Percentiles rank a stretch among this genome's conserved stretches.
These are phyloP conservation scores for Mortierella antarctica DNA, from an alignment of 192 early-diverging fungal species.

Conservation along the genomic window DNA sequence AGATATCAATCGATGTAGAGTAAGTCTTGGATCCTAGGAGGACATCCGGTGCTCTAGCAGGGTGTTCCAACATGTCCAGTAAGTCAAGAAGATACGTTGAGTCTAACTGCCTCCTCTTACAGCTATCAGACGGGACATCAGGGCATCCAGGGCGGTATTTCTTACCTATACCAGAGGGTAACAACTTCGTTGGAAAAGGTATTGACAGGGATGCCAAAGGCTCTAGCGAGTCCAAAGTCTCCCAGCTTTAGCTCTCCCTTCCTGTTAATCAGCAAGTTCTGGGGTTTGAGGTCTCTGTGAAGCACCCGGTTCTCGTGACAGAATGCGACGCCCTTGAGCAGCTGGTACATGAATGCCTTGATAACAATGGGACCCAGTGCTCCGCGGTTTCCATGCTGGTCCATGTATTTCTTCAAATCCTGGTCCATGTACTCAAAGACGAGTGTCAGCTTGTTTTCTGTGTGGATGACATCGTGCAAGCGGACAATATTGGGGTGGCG, in stretches of 20 bases:
- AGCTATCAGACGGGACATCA: background rate
- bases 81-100: background rate
- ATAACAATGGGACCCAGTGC: slow-evolving; percentile 71
- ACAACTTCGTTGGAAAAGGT: slow-evolving; percentile 99
- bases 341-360: slow-evolving; percentile 86
- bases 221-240: slow-evolving; percentile 86
- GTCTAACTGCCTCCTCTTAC: slow-evolving; percentile 1
- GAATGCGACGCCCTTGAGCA: slow-evolving; percentile 84
- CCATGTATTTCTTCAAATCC: slow-evolving; percentile 91
- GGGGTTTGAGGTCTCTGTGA: slow-evolving; percentile 88
- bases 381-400: slow-evolving; percentile 73
- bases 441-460: slow-evolving; percentile 85
- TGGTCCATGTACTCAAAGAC: slow-evolving; percentile 92
- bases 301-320: slow-evolving; percentile 88
- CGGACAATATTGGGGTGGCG: slow-evolving; percentile 92
- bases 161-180: slow-evolving; percentile 93
- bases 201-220: slow-evolving; percentile 88
- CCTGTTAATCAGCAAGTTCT: slow-evolving; percentile 86
- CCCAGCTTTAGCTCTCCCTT: slow-evolving; percentile 86
- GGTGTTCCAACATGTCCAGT: background rate
- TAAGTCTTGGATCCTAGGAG: slow-evolving; percentile 95
- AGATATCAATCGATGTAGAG: slow-evolving; percentile 96
- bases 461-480: slow-evolving; percentile 86
- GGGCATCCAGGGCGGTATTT: background rate
- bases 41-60: slow-evolving; percentile 85